These are phyloP conservation scores for Tieghemostelium lacteum DNA, from an alignment of 78 protist genomes.

Conservation along the genomic window DNA sequence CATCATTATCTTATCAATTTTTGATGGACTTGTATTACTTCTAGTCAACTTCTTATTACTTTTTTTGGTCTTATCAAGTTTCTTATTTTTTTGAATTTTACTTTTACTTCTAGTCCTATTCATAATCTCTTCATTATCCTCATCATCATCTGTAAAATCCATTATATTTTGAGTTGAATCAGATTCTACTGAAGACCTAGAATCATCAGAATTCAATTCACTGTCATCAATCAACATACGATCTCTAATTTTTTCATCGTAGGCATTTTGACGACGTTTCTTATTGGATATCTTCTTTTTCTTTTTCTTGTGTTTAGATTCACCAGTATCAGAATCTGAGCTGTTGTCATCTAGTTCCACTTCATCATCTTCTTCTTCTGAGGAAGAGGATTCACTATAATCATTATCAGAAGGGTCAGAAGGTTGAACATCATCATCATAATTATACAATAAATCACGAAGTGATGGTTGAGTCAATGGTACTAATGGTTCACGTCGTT, in stretches of 20 bases:
- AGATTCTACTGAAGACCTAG: too few species aligned
- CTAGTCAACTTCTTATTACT: constrained; percentile 24
- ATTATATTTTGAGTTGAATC: too few species aligned
- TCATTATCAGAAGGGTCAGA: constrained; percentile 56
- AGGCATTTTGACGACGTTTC: too few species aligned
- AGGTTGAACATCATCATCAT: constrained; percentile 19
- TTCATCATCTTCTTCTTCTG: constrained; percentile 5
- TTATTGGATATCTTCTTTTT: too few species aligned
- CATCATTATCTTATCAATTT: constrained; percentile 52
- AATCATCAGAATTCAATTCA: too few species aligned
- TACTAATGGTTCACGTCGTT: neutral
- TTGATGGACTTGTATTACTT: constrained; percentile 23
- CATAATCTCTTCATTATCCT: constrained; percentile 27
- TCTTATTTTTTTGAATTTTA: neutral
- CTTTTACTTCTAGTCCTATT: constrained; percentile 15
- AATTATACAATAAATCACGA: too few species aligned
- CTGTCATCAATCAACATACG: too few species aligned
- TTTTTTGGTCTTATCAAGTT: neutral
- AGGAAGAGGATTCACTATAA: neutral
- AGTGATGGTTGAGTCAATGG: neutral
- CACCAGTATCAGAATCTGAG: neutral
- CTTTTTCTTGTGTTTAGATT: neutral
- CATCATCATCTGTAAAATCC: constrained; percentile 9
- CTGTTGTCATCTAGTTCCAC: neutral
- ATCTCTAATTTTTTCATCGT: too few species aligned